Percentiles rank a stretch among this genome's conserved stretches.
These are phyloP conservation scores for Mycena indigotica DNA, from an alignment of 768 basidiomycete species.

Conservation along the genomic window DNA sequence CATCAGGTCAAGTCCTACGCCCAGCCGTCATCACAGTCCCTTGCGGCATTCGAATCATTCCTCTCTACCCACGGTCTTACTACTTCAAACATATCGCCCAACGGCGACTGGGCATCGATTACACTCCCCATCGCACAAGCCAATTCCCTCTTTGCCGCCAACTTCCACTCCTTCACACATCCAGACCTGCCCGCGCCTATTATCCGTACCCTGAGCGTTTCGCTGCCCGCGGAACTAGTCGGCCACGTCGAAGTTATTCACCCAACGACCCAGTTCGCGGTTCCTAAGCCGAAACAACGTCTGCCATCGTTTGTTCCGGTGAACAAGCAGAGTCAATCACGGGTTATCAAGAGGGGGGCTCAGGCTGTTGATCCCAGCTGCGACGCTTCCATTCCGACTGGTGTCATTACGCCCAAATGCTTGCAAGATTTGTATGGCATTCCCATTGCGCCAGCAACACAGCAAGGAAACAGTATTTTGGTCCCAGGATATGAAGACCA, in stretches of 20 bases:
- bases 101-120: constrained; percentile 31
- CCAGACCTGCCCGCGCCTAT: background rate
- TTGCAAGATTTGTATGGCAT: constrained; percentile 37
- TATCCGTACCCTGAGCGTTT: constrained; percentile 31
- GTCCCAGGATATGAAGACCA: constrained; percentile 25
- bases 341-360: background rate
- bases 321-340: background rate
- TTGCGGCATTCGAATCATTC: constrained; percentile 27
- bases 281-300: constrained; percentile 17
- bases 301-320: background rate
- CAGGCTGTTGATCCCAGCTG: constrained; percentile 28
- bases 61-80: constrained; percentile 26
- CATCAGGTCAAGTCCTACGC: constrained; percentile 35
- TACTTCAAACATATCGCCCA: constrained; percentile 21
- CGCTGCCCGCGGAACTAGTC: constrained; percentile 28
- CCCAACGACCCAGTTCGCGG: constrained; percentile 31
- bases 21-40: constrained; percentile 25
- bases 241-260: constrained; percentile 32
- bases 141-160: constrained; percentile 28
- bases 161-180: constrained; percentile 28
- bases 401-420: constrained; percentile 35
- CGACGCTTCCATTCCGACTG: constrained; percentile 12
- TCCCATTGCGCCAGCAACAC: constrained; percentile 32
- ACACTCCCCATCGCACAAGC: constrained; percentile 28
- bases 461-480: constrained; percentile 30